Conservation (phyloP, 139 green algal species). For the Volvox africanus region DNA sequence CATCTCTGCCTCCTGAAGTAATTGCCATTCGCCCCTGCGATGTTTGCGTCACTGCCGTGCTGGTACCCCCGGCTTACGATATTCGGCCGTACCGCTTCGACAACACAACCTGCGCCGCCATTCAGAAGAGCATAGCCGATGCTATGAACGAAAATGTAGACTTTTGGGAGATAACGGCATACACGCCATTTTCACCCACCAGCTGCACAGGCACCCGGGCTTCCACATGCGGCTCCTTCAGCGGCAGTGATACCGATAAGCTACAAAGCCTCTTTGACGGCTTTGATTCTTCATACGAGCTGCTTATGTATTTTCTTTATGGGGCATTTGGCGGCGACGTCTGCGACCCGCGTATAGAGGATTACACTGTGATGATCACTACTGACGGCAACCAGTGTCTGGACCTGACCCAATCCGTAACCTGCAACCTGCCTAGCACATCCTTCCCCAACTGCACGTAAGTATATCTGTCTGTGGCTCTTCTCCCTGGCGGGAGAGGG, state of each 20-base stretch:
- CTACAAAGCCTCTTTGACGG: no score
- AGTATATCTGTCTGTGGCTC: no score
- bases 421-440: background rate
- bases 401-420: no score
- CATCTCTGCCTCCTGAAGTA: background rate
- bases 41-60: background rate
- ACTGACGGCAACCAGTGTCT: background rate
- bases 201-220: no score
- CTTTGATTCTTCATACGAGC: no score
- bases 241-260: no score
- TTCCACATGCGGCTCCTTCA: no score
- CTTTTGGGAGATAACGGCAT: no score
- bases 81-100: background rate
- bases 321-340: background rate
- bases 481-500: no score
- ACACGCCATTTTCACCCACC: no score
- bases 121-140: background rate
- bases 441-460: background rate
- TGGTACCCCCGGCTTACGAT: background rate
- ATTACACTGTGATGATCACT: background rate
- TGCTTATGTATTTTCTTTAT: no score
- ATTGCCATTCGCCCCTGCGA: background rate
- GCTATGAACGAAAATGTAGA: background rate
- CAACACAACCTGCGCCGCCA: background rate
- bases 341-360: background rate